Base-by-base conservation (phyloP, 2,329 filamentous ascomycete genomes). In the Verticillium klebahnii region DNA sequence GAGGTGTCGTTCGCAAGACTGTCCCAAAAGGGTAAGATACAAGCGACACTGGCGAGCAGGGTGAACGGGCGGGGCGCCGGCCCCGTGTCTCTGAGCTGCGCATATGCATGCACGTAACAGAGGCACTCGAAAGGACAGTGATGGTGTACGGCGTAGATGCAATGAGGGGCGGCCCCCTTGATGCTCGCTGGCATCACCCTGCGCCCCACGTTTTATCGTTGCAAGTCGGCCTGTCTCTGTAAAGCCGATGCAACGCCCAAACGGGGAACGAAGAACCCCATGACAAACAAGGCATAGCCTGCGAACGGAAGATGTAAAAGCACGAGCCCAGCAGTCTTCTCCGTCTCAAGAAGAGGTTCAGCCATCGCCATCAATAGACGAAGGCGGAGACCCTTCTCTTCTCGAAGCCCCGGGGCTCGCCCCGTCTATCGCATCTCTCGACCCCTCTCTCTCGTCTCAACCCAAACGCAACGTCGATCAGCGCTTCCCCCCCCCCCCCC, bases 1-100 rank as follows among this genome's bases (percentile, higher is more conserved):
- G n/a, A 31, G 15, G 32, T 40, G 32, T 54, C 8, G 60, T 67
- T 67, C 66, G 66, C 66, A 67, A 67, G 65, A 66, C 63, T 67
- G 64, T 65, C 66, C 66, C 60, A 61, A 67, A 67, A 62, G 50
- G 61, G 65, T 59, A 65, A 64, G 61, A 14, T 55, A 52, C 57
- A 39, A 50, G 15, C 31, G 55, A n/a, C 34, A 64, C 40, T 29
- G 58, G 37, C 15, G 37, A 40, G 15, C 37, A n/a, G 15, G 37
- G 37, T 40, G 37, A 40, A 40, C 37, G 6, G 19, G n/a, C 5
- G 45, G 45, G 45, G 9, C 45, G 2, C n/a, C n/a, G 9, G 8
- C 45, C 45, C 45, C 45, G 23, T 25, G 9, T 40, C 19, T 23
- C 11, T 11, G 45, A 50, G 45, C n/a, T 25, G 45, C 45, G 45